Evolutionary conservation across 345 rosid species (phyloP), one percentile per base, ranked within the genome.

Genomic region (Physaria fendleri): DNA sequence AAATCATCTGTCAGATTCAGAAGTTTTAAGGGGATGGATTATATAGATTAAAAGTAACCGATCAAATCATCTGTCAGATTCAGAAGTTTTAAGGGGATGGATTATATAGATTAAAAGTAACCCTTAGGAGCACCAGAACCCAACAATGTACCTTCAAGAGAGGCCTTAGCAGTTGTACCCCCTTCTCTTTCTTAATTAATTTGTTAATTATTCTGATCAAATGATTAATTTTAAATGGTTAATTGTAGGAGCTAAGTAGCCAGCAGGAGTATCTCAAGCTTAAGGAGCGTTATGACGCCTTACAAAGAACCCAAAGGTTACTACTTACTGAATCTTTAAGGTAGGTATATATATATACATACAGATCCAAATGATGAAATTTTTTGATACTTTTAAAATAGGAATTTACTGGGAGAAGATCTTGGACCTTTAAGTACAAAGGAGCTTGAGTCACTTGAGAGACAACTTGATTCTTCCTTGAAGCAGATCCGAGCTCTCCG

Each of bases 191-290:
- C 30, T 43, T 17, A 4, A 32, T 15, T 25, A 3, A 3, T 12
- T 35, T 3, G 1, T 58, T 30, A 3, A 14, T 10, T 34, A 15
- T 17, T 12, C 12, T 51, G 35, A 47, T 47, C 44, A 3, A 24
- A 11, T 49, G 1, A 11, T 50, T 50, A 16, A 27, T 35, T 24
- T 10, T 49, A 17, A 41, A 23, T 59, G 52, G 33, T 18, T 6
- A 6, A 20, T 17, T 12, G 18, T 53, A 92, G 90, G 96, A 91
- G 77, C 68, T 88, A 59, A 91, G 90, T 71, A 88, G 92, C 55
- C 95, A 88, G 66, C 95, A 85, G 56, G 98, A 91, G 51, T 91
- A 91, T 62, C 81, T 91, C 73, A 91, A 85, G 84, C 90, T 91
- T 50, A 91, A 91, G 78, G 92, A 86, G 17, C 85, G 95, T 25